These are phyloP conservation scores for Teratosphaeria destructans DNA, from an alignment of 2,329 filamentous ascomycete species.

Conservation along the genomic window DNA sequence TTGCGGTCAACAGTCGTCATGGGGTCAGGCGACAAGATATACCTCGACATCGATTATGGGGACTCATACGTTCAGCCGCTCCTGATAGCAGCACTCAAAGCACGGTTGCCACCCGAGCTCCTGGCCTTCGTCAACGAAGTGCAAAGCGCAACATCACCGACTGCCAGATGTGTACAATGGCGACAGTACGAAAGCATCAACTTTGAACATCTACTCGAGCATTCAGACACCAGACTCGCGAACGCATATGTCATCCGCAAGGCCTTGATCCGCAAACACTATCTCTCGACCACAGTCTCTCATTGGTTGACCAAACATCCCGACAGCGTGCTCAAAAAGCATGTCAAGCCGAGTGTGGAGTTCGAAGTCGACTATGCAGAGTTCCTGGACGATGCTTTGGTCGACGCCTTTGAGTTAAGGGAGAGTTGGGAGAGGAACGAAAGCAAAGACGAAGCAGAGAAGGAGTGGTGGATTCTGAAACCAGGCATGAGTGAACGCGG, in stretches of 20 bases:
- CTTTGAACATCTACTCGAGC: constrained; percentile 60
- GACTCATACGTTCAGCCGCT: constrained; percentile 84
- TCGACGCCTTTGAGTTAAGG: constrained; percentile 73
- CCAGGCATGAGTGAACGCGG: constrained; percentile 95
- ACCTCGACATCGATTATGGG: constrained; percentile 73
- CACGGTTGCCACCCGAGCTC: constrained; percentile 44
- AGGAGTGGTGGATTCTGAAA: constrained; percentile 96
- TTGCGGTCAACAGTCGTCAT: not conserved
- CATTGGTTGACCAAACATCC: constrained; percentile 83
- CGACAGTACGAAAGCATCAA: constrained; percentile 78
- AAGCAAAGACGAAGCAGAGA: constrained; percentile 20
- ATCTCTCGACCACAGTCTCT: constrained; percentile 70
- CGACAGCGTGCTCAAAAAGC: constrained; percentile 52
- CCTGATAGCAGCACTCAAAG: constrained; percentile 60
- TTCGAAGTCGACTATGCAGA: constrained; percentile 97
- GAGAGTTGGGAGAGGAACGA: constrained; percentile 67
- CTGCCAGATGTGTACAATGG: constrained; percentile 59
- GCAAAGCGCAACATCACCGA: constrained; percentile 13
- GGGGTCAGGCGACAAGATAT: constrained; percentile 30
- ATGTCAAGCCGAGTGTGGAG: constrained; percentile 68
- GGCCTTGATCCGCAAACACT: constrained; percentile 92
- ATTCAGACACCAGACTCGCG: constrained; percentile 54
- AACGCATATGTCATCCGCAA: constrained; percentile 96
- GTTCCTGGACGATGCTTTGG: constrained; percentile 84
- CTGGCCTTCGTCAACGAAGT: constrained; percentile 40